Percentiles rank a stretch among this genome's conserved stretches.
Conservation (phyloP, 148 eudicot genomes). For the Rheum nobile region DNA sequence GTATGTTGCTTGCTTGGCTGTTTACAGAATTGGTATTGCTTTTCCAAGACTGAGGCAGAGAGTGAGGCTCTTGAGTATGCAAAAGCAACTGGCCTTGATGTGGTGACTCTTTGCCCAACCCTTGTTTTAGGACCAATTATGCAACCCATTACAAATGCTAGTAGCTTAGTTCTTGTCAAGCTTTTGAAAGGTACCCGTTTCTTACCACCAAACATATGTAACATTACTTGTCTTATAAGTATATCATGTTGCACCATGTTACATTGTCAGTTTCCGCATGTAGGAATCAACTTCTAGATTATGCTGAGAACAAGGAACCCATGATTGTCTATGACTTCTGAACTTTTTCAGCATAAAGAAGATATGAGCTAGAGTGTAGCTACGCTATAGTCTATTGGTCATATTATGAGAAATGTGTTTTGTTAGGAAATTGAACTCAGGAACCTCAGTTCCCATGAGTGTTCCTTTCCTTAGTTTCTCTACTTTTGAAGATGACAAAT, state of each 20-base stretch:
- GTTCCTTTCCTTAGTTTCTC: no score
- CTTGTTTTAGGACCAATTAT: constrained; percentile 63
- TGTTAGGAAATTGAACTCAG: no score
- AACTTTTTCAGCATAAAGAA: no score
- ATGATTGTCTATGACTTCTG: no score
- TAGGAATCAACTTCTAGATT: background rate
- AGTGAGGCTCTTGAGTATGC: constrained; percentile 58
- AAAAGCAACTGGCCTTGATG: constrained; percentile 44
- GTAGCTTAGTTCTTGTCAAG: constrained; percentile 60
- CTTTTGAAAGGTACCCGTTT: constrained; percentile 54
- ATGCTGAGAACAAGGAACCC: background rate
- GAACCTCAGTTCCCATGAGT: no score
- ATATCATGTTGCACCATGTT: background rate
- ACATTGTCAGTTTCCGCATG: background rate
- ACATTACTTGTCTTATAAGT: background rate
- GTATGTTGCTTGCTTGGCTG: background rate
- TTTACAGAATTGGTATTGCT: constrained; percentile 74
- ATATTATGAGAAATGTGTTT: no score
- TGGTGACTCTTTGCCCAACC: constrained; percentile 57
- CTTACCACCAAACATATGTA: background rate
- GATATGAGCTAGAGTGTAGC: background rate
- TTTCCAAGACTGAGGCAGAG: constrained; percentile 73
- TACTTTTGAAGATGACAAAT: no score
- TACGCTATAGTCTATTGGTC: background rate
- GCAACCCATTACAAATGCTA: constrained; percentile 49